A percentile compares a stretch with the other conserved stretches of the same genome.
These are phyloP conservation scores for Cladophialophora chaetospira DNA, from an alignment of 2,329 filamentous ascomycete genomes.

Conservation along the genomic window DNA sequence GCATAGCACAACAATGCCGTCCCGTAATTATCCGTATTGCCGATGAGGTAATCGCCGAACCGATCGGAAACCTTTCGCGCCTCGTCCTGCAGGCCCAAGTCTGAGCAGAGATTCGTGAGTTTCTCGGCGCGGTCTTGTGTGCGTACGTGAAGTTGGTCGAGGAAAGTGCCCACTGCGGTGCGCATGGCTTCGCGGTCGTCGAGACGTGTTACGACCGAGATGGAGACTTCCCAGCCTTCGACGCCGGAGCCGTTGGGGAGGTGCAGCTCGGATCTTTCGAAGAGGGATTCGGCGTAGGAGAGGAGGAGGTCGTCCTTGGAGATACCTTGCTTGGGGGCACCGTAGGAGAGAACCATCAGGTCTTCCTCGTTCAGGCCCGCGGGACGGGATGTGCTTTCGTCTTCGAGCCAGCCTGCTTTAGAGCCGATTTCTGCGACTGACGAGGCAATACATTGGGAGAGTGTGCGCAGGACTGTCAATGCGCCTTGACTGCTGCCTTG, in stretches of 20 bases:
- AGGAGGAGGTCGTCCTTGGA: conserved; percentile 79
- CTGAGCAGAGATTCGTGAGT: conserved; percentile 74
- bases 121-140: conserved; percentile 75
- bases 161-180: conserved; percentile 71
- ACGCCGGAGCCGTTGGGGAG: conserved; percentile 44
- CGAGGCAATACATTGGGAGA: conserved; percentile 78
- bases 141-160: conserved; percentile 71
- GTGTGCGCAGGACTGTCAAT: conserved; percentile 71
- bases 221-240: conserved; percentile 87
- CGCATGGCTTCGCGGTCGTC: conserved; percentile 72
- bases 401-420: conserved; percentile 78
- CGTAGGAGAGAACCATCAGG: conserved; percentile 76
- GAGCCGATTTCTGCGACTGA: conserved; percentile 81
- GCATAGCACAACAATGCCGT: conserved; percentile 89
- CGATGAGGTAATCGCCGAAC: conserved; percentile 76
- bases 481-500: conserved; percentile 79
- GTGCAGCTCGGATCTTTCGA: conserved; percentile 38
- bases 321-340: conserved; percentile 62
- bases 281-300: conserved; percentile 70
- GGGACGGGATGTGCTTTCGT: conserved; percentile 30
- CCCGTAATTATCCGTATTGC: conserved; percentile 75
- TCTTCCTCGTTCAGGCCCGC: conserved; percentile 80
- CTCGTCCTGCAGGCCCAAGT: conserved; percentile 75
- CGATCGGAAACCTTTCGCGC: conserved; percentile 82
- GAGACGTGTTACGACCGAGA: conserved; percentile 79